Conservation (phyloP, 805 yeast species). For the Hanseniaspora lindneri region DNA sequence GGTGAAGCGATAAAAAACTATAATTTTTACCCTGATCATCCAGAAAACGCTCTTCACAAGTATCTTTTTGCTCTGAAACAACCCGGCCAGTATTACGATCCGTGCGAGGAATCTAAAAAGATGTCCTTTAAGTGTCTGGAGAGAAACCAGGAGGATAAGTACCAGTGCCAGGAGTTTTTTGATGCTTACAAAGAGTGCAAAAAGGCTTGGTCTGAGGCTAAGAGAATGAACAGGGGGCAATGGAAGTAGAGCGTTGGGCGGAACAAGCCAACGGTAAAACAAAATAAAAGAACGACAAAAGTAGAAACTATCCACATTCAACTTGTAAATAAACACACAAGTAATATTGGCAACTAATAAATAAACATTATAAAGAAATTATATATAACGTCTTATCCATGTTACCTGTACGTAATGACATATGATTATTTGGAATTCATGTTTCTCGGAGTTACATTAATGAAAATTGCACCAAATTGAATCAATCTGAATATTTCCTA, state of each 20-base stretch:
- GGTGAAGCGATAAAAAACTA: conserved; percentile 18
- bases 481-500: too few species aligned
- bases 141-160: conserved; percentile 58
- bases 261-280: too few species aligned
- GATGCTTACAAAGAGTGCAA: conserved; percentile 90
- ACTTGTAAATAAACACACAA: too few species aligned
- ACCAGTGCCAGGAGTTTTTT: conserved; percentile 65
- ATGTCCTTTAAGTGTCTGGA: conserved; percentile 81
- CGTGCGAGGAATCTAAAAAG: conserved; percentile 78
- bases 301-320: too few species aligned
- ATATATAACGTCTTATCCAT: too few species aligned
- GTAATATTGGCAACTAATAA: too few species aligned
- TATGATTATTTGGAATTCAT: too few species aligned
- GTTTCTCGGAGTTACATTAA: too few species aligned
- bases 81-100: conserved; percentile 79
- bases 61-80: conserved; percentile 60
- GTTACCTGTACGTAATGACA: too few species aligned
- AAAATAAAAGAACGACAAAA: too few species aligned
- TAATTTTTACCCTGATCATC: conserved; percentile 63
- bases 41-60: conserved; percentile 58
- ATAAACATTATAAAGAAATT: too few species aligned
- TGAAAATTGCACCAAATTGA: too few species aligned
- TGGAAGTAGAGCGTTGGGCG: conserved; percentile 26
- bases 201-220: conserved; percentile 49
- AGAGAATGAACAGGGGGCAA: conserved; percentile 29